Conservation (phyloP, 352 stramenopile genomes). For the Phytopythium delawarense region DNA sequence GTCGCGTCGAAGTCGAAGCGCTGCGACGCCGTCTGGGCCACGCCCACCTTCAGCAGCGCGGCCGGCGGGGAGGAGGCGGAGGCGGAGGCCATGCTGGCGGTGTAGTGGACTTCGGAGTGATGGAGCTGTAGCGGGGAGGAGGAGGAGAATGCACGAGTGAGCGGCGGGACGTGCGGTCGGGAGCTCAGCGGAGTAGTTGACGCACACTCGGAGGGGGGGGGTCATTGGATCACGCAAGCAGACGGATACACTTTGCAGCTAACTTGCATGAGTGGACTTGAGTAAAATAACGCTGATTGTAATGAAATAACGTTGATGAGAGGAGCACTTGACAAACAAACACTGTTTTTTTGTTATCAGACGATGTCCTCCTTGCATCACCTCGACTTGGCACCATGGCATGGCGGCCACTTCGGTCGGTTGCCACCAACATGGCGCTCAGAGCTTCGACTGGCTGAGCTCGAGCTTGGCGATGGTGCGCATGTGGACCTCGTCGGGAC, state of each 20-base stretch:
- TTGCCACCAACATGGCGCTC: not conserved
- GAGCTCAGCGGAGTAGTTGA: not conserved
- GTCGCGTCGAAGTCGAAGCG: constrained; percentile 20
- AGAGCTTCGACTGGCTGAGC: constrained; percentile 57
- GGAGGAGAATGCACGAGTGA: not conserved
- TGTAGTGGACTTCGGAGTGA: no score
- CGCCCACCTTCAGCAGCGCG: constrained; percentile 11
- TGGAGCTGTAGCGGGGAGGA: not conserved
- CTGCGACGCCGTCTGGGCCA: constrained; percentile 19
- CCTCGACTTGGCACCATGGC: no score
- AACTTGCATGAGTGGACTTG: not conserved
- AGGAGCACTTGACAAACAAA: no score
- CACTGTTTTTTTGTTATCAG: no score
- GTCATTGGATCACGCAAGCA: not conserved
- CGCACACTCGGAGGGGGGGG: not conserved
- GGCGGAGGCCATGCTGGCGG: not conserved
- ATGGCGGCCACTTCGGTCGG: no score
- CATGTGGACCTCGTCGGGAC: constrained; percentile 96
- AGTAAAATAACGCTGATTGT: no score
- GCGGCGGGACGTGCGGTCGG: not conserved
- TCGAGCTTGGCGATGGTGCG: constrained; percentile 93
- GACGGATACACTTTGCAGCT: not conserved
- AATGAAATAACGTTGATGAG: no score
- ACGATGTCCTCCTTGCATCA: no score
- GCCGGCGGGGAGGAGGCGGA: not conserved